Evolutionary conservation across 139 green algal genomes (phyloP), one percentile per base, ranked within the genome.

Genomic region (Coccomyxa sp.): DNA sequence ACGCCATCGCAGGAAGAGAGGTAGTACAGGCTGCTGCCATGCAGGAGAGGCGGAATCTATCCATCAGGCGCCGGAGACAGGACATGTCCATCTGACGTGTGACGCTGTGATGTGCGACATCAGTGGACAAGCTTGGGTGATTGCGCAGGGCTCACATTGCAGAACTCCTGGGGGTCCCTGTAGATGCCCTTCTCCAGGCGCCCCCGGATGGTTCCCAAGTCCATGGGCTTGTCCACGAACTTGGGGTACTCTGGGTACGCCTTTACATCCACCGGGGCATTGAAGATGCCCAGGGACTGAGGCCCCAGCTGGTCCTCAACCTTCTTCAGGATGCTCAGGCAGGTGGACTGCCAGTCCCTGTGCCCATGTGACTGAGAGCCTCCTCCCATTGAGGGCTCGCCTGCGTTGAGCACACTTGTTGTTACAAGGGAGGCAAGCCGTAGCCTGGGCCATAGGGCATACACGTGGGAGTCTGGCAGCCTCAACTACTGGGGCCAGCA

Each of bases 171-270:
- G 7, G 87, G 82, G 9, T 71, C 70, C 14, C 34, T 82, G 82
- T 92, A 93, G 16, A 78, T 14, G 31, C 77, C 73, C 24, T 7
- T 33, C 27, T 79, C 64, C 37, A 86, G 55, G 76, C 78, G 78
- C 31, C 73, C 36, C 50, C 84, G 80, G 29, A 91, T 83, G 31
- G 83, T 92, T 50, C 87, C 88, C 22, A 92, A 78, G 77, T 95
- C 91, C 86, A 95, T 96, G 14, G 92, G 92, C 24, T 83, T 72
- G 39, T 91, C 95, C 76, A 96, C 89, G 12, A 94, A 82, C 0
- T 72, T 58, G 77, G 90, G 88, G 82, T 96, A 96, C 75, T 93
- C 87, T 7, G 82, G 80, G 36, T 78, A 38, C 35, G 74, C 7
- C 5, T 12, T 39, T 8, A 7, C 24, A 34, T 78, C 71, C 29